phyloP scores from a whole-genome alignment of 345 rosid species.

The Euphorbia lathyris region DNA sequence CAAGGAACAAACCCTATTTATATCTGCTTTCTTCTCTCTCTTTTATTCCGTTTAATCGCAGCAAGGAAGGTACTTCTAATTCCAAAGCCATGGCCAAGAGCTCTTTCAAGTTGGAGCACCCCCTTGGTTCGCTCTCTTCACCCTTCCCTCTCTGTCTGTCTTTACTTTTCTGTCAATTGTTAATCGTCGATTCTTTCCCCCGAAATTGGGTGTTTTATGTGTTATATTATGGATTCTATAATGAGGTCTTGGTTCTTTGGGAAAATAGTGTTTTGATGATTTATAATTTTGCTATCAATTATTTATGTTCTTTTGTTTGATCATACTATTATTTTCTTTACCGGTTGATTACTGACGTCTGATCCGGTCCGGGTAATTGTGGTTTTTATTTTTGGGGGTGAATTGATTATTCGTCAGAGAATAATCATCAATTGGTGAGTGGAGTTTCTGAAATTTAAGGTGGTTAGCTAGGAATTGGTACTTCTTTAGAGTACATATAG shows the following conservation, averaged over 20 bases:
- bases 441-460: background rate
- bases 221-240: background rate
- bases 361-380: too few species aligned
- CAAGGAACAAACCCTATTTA: background rate
- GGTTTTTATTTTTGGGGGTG: too few species aligned
- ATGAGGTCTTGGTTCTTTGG: background rate
- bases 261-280: background rate
- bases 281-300: background rate
- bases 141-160: background rate
- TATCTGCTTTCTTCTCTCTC: background rate
- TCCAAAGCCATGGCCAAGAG: slow-evolving; percentile 58
- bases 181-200: background rate
- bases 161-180: background rate
- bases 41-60: background rate
- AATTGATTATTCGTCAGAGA: background rate
- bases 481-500: background rate
- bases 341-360: background rate
- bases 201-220: background rate
- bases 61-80: background rate
- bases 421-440: background rate
- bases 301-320: background rate
- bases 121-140: slow-evolving; percentile 57
- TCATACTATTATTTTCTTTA: background rate
- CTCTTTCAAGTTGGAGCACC: slow-evolving; percentile 88
- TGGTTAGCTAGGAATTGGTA: background rate